These are phyloP conservation scores for Domatiomyces catenatus DNA, from an alignment of 2,329 filamentous ascomycete genomes.

Conservation along the genomic window DNA sequence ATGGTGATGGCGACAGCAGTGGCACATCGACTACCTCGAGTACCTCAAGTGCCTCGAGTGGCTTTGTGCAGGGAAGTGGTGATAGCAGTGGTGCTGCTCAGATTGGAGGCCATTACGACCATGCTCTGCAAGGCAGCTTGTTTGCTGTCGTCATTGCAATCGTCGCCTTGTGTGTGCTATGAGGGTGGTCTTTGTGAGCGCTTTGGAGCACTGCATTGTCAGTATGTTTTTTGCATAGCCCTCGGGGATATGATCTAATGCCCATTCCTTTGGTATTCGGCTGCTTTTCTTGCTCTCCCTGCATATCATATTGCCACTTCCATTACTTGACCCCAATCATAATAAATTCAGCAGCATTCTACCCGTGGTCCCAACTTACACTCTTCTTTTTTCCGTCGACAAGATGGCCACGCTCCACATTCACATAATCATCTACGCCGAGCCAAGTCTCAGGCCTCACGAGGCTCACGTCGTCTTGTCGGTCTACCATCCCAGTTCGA, in stretches of 20 bases:
- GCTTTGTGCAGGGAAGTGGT: slow-evolving; percentile 16
- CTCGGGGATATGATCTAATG: not conserved
- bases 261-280: not conserved
- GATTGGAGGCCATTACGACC: slow-evolving; percentile 19
- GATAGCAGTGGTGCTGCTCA: slow-evolving; percentile 9
- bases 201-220: not conserved
- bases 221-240: not conserved
- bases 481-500: too few species aligned
- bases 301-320: too few species aligned
- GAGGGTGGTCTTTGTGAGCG: slow-evolving; percentile 4
- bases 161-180: slow-evolving; percentile 31
- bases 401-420: too few species aligned
- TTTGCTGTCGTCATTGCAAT: slow-evolving; percentile 34
- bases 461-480: too few species aligned
- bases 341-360: too few species aligned
- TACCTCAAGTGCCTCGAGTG: slow-evolving; percentile 13
- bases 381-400: too few species aligned
- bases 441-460: too few species aligned
- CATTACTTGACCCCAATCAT: too few species aligned
- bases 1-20: slow-evolving; percentile 1
- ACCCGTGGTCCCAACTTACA: too few species aligned
- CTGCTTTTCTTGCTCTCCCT: not conserved
- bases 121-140: slow-evolving; percentile 29
- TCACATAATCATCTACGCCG: too few species aligned
- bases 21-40: slow-evolving; percentile 6